Base-by-base conservation (phyloP, 2,329 filamentous ascomycete genomes). In the Sporothrix inflata region DNA sequence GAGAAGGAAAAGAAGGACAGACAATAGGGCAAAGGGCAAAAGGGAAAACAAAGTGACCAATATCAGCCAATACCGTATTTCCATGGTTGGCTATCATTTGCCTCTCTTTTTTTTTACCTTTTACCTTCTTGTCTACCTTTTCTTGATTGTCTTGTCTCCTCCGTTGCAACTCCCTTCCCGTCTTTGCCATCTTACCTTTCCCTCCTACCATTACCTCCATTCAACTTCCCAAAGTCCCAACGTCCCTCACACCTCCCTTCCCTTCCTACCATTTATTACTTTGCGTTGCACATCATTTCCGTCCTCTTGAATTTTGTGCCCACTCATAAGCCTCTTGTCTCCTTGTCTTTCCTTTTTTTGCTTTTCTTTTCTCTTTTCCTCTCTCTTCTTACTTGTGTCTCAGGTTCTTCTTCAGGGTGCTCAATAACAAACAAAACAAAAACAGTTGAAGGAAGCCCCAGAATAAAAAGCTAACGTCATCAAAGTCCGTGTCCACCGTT, bases 381-480 rank as follows among this genome's bases (percentile, higher is more conserved):
- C 7, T 53, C n/a, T 38, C 27, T 65, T 14, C 2, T 19, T 14
- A 34, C 24, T 49, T 55, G 30, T 57, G 69, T 73, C 55, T 72
- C 70, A 70, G 49, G 53, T 69, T 71, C 27, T 71, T 71, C 51
- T 55, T 51, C 45, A n/a, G 45, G 21, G 38, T 63, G 45, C 65
- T 71, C 55, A 27, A 45, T 30, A 4, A 63, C 34, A n/a, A 61
- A 69, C 12, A 21, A 42, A 34, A 57, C 16, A 49, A 30, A 24
- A 45, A 30, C 21, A 45, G 21, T 66, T 42, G 21, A 49, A 51
- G 21, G 34, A 24, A 19, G 12, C 16, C 30, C 19, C 49, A 51
- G 24, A 30, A 61, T 27, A 45, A 72, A 72, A 70, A 21, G 61
- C 72, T 75, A 75, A 75, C 74, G 71, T 73, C 72, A 74, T 70